A percentile compares a stretch with the other conserved stretches of the same genome.
Evolutionary conservation across 768 basidiomycete species (phyloP).

Genomic region (Leucocoprinus sp.): DNA sequence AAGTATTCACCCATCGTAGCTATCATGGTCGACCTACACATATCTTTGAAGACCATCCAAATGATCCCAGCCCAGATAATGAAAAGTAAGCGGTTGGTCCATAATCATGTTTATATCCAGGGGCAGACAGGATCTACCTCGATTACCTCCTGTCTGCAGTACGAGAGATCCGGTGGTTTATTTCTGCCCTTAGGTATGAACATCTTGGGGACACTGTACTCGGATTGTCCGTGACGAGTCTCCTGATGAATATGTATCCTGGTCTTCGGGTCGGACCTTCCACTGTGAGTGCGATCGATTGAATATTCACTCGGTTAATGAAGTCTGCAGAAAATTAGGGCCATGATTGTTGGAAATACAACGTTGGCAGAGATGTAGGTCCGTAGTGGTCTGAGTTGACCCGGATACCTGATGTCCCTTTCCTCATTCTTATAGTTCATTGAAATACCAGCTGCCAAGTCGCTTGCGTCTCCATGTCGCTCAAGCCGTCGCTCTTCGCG

Average conservation of each 20-base stretch:
- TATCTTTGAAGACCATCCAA: slow-evolving; percentile 65
- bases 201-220: slow-evolving; percentile 74
- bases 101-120: neutral
- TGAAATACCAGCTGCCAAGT: slow-evolving; percentile 56
- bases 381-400: slow-evolving; percentile 6
- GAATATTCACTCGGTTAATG: slow-evolving; percentile 4
- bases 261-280: slow-evolving; percentile 69
- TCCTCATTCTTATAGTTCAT: slow-evolving; percentile 34
- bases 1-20: slow-evolving; percentile 74
- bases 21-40: slow-evolving; percentile 61
- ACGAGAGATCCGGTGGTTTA: slow-evolving; percentile 4
- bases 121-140: neutral
- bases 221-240: slow-evolving; percentile 53
- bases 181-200: slow-evolving; percentile 43
- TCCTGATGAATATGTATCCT: slow-evolving; percentile 59
- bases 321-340: slow-evolving; percentile 60
- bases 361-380: slow-evolving; percentile 65
- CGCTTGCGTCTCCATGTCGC: slow-evolving; percentile 59
- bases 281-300: slow-evolving; percentile 39
- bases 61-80: slow-evolving; percentile 75
- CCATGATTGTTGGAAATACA: slow-evolving; percentile 64
- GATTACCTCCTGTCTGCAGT: neutral
- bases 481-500: slow-evolving; percentile 62
- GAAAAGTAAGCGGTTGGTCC: slow-evolving; percentile 48
- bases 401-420: slow-evolving; percentile 7